Percentiles rank a stretch among this genome's conserved stretches.
Evolutionary conservation across 2,329 filamentous ascomycete genomes (phyloP).

Genomic region (Amylocarpus encephaloides): DNA sequence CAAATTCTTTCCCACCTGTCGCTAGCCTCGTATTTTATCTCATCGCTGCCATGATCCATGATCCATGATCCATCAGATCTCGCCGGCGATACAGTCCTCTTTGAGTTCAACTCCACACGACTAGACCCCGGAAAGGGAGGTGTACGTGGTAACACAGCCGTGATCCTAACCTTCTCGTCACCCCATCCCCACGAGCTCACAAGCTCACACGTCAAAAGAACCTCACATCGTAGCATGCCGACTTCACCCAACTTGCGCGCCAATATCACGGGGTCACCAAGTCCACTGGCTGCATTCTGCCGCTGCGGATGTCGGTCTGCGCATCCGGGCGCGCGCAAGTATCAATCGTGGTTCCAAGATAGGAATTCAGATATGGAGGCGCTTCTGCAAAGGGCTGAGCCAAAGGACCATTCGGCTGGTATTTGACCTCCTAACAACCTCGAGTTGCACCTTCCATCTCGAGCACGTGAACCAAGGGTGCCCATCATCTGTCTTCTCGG

Average conservation of each 20-base stretch:
- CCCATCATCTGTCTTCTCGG: too few species aligned
- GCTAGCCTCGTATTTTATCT: too few species aligned
- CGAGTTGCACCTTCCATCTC: background rate
- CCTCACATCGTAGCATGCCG: background rate
- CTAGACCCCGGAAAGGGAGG: too few species aligned
- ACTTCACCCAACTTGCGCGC: background rate
- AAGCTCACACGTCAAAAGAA: too few species aligned
- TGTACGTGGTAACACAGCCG: too few species aligned
- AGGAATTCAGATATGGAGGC: background rate
- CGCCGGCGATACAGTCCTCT: too few species aligned
- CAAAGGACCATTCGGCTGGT: background rate
- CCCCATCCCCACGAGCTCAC: too few species aligned
- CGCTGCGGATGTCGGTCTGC: background rate
- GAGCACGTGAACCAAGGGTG: background rate
- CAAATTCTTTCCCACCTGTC: too few species aligned
- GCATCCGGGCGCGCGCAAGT: background rate
- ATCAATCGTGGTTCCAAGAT: background rate
- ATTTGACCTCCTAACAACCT: background rate
- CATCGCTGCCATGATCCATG: too few species aligned
- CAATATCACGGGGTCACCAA: background rate
- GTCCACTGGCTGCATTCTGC: background rate
- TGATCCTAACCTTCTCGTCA: too few species aligned
- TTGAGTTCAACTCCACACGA: too few species aligned
- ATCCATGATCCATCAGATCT: too few species aligned
- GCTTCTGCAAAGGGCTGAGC: background rate